These are phyloP conservation scores for Lipomyces chichibuensis DNA, from an alignment of 805 yeast genomes.

Conservation along the genomic window DNA sequence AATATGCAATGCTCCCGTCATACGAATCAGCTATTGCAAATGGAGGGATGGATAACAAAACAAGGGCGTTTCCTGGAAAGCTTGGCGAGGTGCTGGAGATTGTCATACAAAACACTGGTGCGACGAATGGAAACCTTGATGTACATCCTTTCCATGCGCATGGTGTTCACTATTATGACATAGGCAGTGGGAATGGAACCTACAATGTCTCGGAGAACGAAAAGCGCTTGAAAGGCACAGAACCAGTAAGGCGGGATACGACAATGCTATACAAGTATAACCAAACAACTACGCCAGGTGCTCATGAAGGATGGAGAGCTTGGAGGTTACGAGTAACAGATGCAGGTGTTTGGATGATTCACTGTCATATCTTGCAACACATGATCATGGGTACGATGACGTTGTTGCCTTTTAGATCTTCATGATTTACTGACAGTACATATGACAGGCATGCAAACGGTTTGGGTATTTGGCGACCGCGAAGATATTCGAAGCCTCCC, in stretches of 20 bases:
- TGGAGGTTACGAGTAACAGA: neutral
- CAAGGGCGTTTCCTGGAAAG: too few species aligned
- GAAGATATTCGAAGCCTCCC: neutral
- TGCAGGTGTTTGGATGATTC: neutral
- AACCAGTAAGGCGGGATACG: neutral
- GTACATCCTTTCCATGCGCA: constrained; percentile 3
- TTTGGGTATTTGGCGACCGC: neutral
- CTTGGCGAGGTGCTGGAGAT: too few species aligned
- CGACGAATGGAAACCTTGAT: too few species aligned
- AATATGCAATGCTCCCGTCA: too few species aligned
- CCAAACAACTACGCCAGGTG: neutral
- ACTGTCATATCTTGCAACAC: constrained; percentile 4
- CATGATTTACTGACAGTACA: neutral
- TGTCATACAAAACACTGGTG: too few species aligned
- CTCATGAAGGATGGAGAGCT: neutral
- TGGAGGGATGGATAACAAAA: too few species aligned
- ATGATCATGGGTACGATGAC: neutral
- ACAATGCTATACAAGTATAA: neutral
- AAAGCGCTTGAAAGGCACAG: neutral
- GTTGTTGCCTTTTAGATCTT: neutral
- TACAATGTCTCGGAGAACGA: neutral
- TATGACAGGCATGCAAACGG: neutral
- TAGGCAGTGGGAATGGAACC: neutral
- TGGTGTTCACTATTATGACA: neutral
- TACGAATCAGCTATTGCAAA: too few species aligned